Conservation (phyloP, 129 eudicot genomes). For the Artemisia argyi region DNA sequence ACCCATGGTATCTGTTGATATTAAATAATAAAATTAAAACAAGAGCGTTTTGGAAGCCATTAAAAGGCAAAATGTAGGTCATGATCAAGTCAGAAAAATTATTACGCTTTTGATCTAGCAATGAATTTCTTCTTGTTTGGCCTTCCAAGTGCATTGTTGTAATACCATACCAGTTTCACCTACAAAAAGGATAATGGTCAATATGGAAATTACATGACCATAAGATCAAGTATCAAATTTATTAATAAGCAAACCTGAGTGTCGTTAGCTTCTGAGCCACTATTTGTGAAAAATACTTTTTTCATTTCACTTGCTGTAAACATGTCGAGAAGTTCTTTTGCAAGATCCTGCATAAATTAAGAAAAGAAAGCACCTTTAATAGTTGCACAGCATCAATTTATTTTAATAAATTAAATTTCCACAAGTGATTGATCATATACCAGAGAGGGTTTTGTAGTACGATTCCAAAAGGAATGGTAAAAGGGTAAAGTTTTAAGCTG, state of each 20-base stretch:
- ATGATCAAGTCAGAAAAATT: constrained; percentile 3
- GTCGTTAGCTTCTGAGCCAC: constrained; percentile 96
- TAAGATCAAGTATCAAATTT: background rate
- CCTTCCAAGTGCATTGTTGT: constrained; percentile 93
- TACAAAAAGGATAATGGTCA: constrained; percentile 27
- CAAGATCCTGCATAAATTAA: constrained; percentile 61
- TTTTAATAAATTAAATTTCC: background rate
- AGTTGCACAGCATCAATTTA: background rate
- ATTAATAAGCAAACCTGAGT: constrained; percentile 57
- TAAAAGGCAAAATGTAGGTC: background rate
- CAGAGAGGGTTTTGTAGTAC: constrained; percentile 84
- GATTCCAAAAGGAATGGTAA: constrained; percentile 95
- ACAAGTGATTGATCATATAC: constrained; percentile 41
- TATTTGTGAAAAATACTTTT: constrained; percentile 85
- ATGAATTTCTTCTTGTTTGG: constrained; percentile 89
- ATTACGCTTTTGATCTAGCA: constrained; percentile 84
- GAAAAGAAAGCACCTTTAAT: constrained; percentile 4
- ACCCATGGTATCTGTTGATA: constrained; percentile 78
- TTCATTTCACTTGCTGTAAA: constrained; percentile 80
- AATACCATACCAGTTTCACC: constrained; percentile 98
- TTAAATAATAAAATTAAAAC: constrained; percentile 8
- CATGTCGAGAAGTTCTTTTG: constrained; percentile 67
- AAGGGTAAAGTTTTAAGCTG: constrained; percentile 87
- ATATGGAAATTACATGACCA: background rate
- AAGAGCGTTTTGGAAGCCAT: constrained; percentile 9